phyloP scores from a whole-genome alignment of 2,329 filamentous ascomycete species.

The Myriosclerotinia curreyana region DNA sequence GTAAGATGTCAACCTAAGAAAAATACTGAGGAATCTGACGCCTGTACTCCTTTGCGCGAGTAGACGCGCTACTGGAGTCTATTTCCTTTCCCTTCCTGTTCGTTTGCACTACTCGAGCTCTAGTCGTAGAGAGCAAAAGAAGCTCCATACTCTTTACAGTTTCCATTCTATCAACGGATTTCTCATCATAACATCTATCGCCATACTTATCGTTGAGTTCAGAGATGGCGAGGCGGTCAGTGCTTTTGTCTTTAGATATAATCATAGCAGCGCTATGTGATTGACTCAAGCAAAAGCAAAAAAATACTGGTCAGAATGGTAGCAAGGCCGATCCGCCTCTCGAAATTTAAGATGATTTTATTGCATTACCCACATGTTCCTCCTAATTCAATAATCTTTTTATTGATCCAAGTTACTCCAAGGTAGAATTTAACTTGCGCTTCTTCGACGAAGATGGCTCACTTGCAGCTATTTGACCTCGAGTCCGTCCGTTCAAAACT shows the following conservation, averaged over 20 bases:
- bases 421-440: neutral
- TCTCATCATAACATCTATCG: neutral
- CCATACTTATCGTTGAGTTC: neutral
- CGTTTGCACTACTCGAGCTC: neutral
- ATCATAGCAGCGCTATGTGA: neutral
- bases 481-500: neutral
- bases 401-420: neutral
- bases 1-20: neutral
- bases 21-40: neutral
- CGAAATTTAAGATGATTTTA: neutral
- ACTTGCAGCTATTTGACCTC: neutral
- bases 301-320: neutral
- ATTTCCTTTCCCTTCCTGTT: neutral
- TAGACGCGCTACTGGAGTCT: neutral
- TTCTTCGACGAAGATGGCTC: neutral
- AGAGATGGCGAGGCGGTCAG: neutral
- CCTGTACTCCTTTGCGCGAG: neutral
- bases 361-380: neutral
- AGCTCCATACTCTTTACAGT: too few species aligned
- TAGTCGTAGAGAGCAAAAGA: neutral
- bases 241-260: neutral
- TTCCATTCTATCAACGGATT: neutral
- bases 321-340: neutral
- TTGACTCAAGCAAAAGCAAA: neutral
- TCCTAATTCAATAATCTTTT: neutral